Evolutionary conservation across 1,284 basidiomycete genomes (phyloP).

Genomic region (Microbotryum intermedium): DNA sequence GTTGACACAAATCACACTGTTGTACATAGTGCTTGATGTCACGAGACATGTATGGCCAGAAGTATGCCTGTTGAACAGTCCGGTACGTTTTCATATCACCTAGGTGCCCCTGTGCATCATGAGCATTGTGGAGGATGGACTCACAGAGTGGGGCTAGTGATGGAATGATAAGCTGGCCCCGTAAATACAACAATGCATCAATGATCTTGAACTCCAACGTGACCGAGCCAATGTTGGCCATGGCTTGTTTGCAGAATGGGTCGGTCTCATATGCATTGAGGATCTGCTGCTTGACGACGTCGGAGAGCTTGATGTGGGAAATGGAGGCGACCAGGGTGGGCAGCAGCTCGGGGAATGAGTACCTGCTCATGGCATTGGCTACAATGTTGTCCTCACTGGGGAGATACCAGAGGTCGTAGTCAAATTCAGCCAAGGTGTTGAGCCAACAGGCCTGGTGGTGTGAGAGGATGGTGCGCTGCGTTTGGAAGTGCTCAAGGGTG

Average conservation of each 20-base stretch:
- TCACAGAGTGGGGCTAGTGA: slow-evolving; percentile 20
- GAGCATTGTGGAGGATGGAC: slow-evolving; percentile 33
- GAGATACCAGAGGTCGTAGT: slow-evolving; percentile 35
- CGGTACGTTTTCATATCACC: slow-evolving; percentile 41
- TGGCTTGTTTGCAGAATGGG: slow-evolving; percentile 34
- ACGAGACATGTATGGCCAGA: slow-evolving; percentile 43
- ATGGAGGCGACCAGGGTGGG: slow-evolving; percentile 32
- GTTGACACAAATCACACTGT: slow-evolving; percentile 16
- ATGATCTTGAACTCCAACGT: background rate
- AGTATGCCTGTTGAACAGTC: slow-evolving; percentile 36
- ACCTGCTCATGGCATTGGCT: slow-evolving; percentile 25
- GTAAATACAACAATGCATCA: slow-evolving; percentile 37
- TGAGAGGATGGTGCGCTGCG: slow-evolving; percentile 39
- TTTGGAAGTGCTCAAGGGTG: slow-evolving; percentile 41
- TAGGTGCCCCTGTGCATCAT: slow-evolving; percentile 41
- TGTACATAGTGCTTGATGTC: background rate
- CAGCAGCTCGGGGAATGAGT: slow-evolving; percentile 3
- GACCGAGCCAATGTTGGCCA: background rate
- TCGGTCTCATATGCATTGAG: slow-evolving; percentile 35
- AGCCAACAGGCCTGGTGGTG: slow-evolving; percentile 4
- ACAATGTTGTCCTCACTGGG: slow-evolving; percentile 39
- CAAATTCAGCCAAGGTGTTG: slow-evolving; percentile 39
- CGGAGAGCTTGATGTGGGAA: slow-evolving; percentile 40
- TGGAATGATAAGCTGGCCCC: slow-evolving; percentile 38
- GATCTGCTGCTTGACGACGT: slow-evolving; percentile 32